Base-by-base conservation (phyloP, 2,329 filamentous ascomycete genomes). In the Dactylellina drechsleri region DNA sequence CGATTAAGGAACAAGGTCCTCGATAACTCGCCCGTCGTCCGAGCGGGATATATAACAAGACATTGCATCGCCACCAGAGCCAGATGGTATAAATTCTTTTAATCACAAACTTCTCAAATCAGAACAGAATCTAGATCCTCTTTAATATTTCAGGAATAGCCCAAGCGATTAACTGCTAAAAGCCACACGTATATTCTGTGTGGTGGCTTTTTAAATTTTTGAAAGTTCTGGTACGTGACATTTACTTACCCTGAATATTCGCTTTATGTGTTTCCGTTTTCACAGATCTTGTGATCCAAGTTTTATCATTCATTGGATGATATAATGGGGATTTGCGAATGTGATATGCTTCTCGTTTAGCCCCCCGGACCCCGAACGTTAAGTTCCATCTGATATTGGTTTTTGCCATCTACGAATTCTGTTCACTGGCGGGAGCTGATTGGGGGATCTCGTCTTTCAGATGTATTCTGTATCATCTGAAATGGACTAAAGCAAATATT, bases 361-460 rank as follows among this genome's bases (percentile, higher is more conserved):
- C 28, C 40, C 13, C 50, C 36, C 45, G 40, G 41, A 41, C 53
- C 41, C 53, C 62, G 10, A 36, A 36, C 5, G 31, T 36, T 36
- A 7, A 36, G 6, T 36, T 36, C 31, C 31, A 36, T 36, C 31
- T 36, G 31, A 36, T 36, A 36, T 36, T 36, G 31, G 23, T 23
- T 36, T 36, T 36, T 36, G 31, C 31, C 31, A 36, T 66, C 62
- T 40, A 43, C 57, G 18, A 3, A 54, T 36, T 36, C 31, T 40
- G 64, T 59, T 67, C 49, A 54, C 36, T 67, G 64, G 64, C 64
- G 56, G 40, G 59, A 20, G 57, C 28, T 67, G 64, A 67, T 67
- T 67, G 64, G 64, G 64, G 56, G 54, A 67, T 23, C 43, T 47
- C 43, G 13, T 15, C 43, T 47, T 36, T 36, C 31, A 10, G 6